phyloP scores from a whole-genome alignment of 192 early-diverging fungal genomes.

The Backusella sp. region DNA sequence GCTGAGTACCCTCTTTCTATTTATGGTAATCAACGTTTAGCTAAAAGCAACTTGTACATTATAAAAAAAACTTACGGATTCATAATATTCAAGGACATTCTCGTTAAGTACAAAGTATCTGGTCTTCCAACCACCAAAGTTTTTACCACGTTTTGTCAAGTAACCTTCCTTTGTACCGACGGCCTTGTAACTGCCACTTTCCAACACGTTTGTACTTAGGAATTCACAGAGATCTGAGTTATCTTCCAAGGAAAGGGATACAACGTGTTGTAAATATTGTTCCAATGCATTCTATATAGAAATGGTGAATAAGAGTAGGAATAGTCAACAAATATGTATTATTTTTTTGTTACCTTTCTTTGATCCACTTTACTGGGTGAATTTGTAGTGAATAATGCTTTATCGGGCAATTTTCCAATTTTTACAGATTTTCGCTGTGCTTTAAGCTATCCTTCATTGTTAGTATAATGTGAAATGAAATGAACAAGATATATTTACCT shows the following conservation, averaged over 20 bases:
- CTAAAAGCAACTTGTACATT: background rate
- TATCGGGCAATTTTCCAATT: constrained; percentile 80
- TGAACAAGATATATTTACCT: constrained; percentile 49
- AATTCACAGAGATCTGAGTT: constrained; percentile 71
- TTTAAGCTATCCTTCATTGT: constrained; percentile 6
- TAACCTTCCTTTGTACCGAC: constrained; percentile 79
- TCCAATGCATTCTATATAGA: constrained; percentile 62
- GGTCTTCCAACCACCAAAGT: constrained; percentile 96
- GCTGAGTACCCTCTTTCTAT: constrained; percentile 68
- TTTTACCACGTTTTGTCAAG: constrained; percentile 91
- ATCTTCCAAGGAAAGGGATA: constrained; percentile 58
- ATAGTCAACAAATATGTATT: background rate
- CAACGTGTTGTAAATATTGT: constrained; percentile 75
- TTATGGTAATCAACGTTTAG: background rate
- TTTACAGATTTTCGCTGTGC: constrained; percentile 37
- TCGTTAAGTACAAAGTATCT: constrained; percentile 78
- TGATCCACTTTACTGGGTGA: constrained; percentile 85
- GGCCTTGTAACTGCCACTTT: constrained; percentile 34
- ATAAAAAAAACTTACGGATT: constrained; percentile 51
- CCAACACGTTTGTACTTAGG: constrained; percentile 66
- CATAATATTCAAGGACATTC: constrained; percentile 78
- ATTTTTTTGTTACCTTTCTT: constrained; percentile 59
- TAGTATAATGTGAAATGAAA: no score
- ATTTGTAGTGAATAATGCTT: constrained; percentile 75
- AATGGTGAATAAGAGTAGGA: background rate